These are phyloP conservation scores for apple (Malus domestica) DNA, from an alignment of 306 rosid species.

Conservation along the genomic window DNA sequence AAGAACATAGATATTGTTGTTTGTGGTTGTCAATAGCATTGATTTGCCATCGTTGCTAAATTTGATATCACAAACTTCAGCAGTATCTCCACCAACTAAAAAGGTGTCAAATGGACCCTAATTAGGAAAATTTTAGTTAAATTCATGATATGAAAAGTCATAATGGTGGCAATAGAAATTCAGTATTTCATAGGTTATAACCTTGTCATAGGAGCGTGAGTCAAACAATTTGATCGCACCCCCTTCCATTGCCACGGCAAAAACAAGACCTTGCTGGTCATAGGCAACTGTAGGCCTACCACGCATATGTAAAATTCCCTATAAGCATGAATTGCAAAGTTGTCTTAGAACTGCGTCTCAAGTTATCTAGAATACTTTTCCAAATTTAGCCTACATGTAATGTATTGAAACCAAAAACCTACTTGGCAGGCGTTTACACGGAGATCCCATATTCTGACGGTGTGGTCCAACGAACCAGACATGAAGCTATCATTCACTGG, in stretches of 20 bases:
- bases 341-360: background rate
- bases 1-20: slow-evolving; percentile 78
- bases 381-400: background rate
- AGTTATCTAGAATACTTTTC: background rate
- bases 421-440: slow-evolving; percentile 99
- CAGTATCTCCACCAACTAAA: slow-evolving; percentile 94
- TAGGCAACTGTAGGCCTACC: slow-evolving; percentile 97
- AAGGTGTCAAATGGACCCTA: slow-evolving; percentile 98
- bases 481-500: slow-evolving; percentile 97
- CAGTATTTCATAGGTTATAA: slow-evolving; percentile 22
- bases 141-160: background rate
- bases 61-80: slow-evolving; percentile 94
- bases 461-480: slow-evolving; percentile 94
- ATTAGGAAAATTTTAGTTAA: slow-evolving; percentile 25
- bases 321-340: slow-evolving; percentile 45
- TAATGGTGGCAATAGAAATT: slow-evolving; percentile 8
- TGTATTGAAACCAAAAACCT: slow-evolving; percentile 10
- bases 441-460: slow-evolving; percentile 95
- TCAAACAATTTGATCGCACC: slow-evolving; percentile 95
- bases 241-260: slow-evolving; percentile 99
- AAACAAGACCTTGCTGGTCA: slow-evolving; percentile 97
- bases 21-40: slow-evolving; percentile 88
- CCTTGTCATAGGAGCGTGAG: slow-evolving; percentile 97
- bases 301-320: slow-evolving; percentile 88
- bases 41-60: slow-evolving; percentile 96